Base-by-base conservation (phyloP, 805 yeast genomes). In the Kockiozyma suomiensis region DNA sequence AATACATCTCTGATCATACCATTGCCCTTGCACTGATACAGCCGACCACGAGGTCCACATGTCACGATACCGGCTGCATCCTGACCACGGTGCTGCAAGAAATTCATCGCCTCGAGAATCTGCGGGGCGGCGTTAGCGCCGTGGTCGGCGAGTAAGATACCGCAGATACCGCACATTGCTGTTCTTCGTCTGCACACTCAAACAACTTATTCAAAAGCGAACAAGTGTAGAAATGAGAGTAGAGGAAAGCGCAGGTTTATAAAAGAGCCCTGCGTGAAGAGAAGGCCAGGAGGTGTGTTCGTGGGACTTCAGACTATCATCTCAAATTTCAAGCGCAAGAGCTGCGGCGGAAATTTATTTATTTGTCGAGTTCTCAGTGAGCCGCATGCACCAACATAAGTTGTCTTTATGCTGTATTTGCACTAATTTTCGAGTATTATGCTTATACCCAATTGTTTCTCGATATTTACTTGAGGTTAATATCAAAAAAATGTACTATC, bases 41-140 rank as follows among this genome's bases (percentile, higher is more conserved):
- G 82, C 61, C 99, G 82, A 66, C 98, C 99, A 63, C 93, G 85
- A 47, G 87, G 79, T 56, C 97, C 98, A 74, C 97, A 90, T 6
- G 99, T 94, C 25, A 90, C 94, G 56, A 94, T 93, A 65, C 99
- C 99, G n/a, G 97, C 97, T 10, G 99, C 99, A 74, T 94, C 99
- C 78, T 94, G 99, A 48, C 99, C 99, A 72, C 99, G 83, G 73
- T 94, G 99, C 73, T 94, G 99, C 63, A 94, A 79, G 74, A 87
- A 93, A 77, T 91, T 84, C 64, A 93, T 87, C 5, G 97, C 97
- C 73, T 94, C 99, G 58, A 90, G 85, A 47, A 94, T 79, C 71
- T 92, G 98, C 4, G 96, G 85, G 12, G 97, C 96, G 50, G 88
- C 97, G 59, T 82, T 81, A 50, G 80, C 80, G 25, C 79, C 74